Evolutionary conservation across 768 basidiomycete genomes (phyloP).

Genomic region (Punctularia strigosozonata): DNA sequence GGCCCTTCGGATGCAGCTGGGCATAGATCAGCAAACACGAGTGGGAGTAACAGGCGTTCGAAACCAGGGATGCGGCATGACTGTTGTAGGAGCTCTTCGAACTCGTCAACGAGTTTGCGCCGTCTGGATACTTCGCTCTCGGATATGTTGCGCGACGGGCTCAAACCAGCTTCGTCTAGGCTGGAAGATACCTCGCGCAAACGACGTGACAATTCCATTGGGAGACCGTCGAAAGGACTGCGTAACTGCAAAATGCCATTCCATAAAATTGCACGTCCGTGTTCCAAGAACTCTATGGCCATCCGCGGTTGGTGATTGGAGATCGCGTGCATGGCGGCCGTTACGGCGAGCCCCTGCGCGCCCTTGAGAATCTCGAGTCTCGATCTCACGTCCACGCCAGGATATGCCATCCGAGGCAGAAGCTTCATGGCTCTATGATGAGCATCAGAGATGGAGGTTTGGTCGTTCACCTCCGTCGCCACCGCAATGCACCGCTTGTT

Average conservation of each 20-base stretch:
- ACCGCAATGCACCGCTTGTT: too few relatives aligned
- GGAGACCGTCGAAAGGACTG: neutral
- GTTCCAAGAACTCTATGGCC: neutral
- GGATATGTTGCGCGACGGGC: neutral
- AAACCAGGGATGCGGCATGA: conserved; percentile 1
- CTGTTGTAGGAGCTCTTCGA: conserved; percentile 1
- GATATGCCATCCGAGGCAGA: too few relatives aligned
- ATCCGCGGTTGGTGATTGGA: too few relatives aligned
- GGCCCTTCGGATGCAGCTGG: conserved; percentile 4
- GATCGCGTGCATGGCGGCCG: too few relatives aligned
- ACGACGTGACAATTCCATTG: neutral
- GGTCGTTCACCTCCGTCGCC: too few relatives aligned
- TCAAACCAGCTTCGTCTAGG: neutral
- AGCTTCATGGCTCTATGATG: too few relatives aligned
- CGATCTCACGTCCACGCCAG: too few relatives aligned
- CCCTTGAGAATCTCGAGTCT: too few relatives aligned
- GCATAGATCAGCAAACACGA: neutral
- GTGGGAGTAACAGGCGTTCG: conserved; percentile 3
- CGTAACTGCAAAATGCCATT: neutral
- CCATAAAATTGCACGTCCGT: neutral
- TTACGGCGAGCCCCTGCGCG: too few relatives aligned
- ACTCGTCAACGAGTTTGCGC: conserved; percentile 2
- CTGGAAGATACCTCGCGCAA: neutral
- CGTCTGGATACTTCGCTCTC: neutral
- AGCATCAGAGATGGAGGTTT: too few relatives aligned